phyloP scores from a whole-genome alignment of 192 early-diverging fungal species.

The Backusella mclennaniae region DNA sequence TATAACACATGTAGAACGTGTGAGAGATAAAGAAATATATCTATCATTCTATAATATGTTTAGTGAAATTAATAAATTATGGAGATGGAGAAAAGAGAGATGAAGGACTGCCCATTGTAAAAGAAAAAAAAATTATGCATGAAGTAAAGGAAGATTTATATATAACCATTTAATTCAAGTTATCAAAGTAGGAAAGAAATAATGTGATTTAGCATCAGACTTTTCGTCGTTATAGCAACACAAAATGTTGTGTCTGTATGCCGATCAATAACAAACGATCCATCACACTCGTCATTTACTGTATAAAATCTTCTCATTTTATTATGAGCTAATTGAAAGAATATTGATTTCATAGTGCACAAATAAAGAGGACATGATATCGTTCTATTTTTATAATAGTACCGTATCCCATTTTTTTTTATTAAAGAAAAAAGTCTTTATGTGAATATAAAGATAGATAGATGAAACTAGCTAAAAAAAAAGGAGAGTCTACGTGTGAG shows the following conservation, averaged over 20 bases:
- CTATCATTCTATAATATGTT: neutral
- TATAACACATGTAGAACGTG: neutral
- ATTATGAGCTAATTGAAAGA: neutral
- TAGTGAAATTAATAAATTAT: neutral
- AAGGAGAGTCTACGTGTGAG: neutral
- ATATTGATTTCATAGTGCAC: neutral
- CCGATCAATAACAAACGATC: neutral
- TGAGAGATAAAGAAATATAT: neutral
- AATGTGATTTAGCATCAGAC: neutral
- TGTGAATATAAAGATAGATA: neutral
- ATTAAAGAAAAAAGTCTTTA: neutral
- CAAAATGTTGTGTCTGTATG: neutral
- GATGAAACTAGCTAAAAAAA: neutral
- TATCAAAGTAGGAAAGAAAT: neutral
- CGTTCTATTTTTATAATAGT: neutral
- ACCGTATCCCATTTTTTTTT: neutral
- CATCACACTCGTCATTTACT: neutral
- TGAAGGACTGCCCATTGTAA: neutral
- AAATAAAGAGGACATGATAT: neutral
- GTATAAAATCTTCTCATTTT: neutral
- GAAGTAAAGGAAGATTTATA: neutral
- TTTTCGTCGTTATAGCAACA: neutral
- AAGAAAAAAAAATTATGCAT: neutral
- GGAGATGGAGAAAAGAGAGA: neutral
- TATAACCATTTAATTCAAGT: neutral